Percentiles rank a stretch among this genome's conserved stretches.
phyloP scores from a whole-genome alignment of 2,329 filamentous ascomycete species.

The Verticillium nubilum region DNA sequence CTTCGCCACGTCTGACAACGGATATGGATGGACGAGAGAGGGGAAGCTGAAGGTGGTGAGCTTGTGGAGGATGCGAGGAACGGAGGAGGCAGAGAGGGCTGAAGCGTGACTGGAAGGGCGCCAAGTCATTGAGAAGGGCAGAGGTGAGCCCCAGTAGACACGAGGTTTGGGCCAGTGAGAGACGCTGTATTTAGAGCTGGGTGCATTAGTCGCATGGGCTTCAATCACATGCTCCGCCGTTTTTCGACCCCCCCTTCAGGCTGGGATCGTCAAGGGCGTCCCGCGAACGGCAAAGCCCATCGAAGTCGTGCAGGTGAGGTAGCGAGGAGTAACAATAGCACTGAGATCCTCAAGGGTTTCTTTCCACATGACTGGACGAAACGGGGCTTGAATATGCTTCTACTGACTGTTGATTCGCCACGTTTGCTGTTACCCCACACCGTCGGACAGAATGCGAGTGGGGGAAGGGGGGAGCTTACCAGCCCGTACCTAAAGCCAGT shows the following conservation, averaged over 20 bases:
- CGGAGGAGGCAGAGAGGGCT: neutral
- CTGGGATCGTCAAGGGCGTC: neutral
- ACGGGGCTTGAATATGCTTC: slow-evolving; percentile 8
- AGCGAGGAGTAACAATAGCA: neutral
- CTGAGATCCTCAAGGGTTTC: neutral
- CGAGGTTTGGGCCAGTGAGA: neutral
- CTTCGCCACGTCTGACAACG: neutral
- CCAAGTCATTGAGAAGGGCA: neutral
- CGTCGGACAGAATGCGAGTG: neutral
- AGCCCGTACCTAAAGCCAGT: neutral
- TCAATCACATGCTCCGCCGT: neutral
- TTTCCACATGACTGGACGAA: slow-evolving; percentile 11
- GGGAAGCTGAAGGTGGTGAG: neutral
- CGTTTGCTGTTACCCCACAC: slow-evolving; percentile 10
- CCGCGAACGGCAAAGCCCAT: neutral
- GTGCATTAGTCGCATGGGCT: neutral
- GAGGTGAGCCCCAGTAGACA: neutral
- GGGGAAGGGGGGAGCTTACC: neutral
- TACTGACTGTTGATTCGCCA: slow-evolving; percentile 11
- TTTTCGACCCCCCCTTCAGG: neutral
- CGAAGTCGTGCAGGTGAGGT: neutral
- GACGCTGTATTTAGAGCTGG: neutral
- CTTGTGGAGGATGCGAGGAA: neutral
- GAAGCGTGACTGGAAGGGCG: neutral
- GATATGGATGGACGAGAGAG: neutral